Percentiles rank a stretch among this genome's conserved stretches.
Conservation (phyloP, 1,139 yeast genomes). For the Yamadazyma diddensiae region DNA sequence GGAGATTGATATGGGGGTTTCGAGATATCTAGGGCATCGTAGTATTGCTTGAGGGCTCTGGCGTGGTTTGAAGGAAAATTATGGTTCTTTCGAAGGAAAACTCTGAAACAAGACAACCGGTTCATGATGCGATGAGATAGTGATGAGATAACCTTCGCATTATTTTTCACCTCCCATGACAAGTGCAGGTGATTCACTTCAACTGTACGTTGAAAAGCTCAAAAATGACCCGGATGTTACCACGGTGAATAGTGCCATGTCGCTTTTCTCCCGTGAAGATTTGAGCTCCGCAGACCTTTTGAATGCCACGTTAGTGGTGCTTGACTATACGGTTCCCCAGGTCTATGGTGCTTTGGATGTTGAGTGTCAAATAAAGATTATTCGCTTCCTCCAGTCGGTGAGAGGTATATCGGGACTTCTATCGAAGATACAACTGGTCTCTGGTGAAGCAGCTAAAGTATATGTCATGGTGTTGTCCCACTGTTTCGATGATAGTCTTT, state of each 20-base stretch:
- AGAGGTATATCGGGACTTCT: no score
- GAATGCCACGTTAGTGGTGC: slow-evolving; percentile 19
- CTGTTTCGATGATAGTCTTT: slow-evolving; percentile 20
- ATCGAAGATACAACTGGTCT: no score
- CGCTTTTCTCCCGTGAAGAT: no score
- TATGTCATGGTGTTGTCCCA: slow-evolving; percentile 11
- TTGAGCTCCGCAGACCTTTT: not conserved
- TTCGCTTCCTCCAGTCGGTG: no score
- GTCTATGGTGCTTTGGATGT: slow-evolving; percentile 4
- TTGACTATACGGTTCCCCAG: slow-evolving; percentile 32
- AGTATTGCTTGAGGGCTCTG: slow-evolving; percentile 14
- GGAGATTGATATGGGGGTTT: slow-evolving; percentile 16
- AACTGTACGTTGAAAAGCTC: slow-evolving; percentile 13
- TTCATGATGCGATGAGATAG: no score
- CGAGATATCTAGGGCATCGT: slow-evolving; percentile 17
- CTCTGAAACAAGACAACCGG: no score
- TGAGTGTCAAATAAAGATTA: slow-evolving; percentile 1
- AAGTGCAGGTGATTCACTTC: no score
- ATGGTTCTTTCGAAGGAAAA: no score
- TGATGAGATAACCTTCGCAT: no score
- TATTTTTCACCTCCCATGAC: no score
- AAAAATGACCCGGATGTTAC: slow-evolving; percentile 20
- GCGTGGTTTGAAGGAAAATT: no score
- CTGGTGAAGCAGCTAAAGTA: no score
- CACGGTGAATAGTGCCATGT: slow-evolving; percentile 11